Conservation (phyloP, 805 yeast genomes). For the Cephaloascus albidus region DNA sequence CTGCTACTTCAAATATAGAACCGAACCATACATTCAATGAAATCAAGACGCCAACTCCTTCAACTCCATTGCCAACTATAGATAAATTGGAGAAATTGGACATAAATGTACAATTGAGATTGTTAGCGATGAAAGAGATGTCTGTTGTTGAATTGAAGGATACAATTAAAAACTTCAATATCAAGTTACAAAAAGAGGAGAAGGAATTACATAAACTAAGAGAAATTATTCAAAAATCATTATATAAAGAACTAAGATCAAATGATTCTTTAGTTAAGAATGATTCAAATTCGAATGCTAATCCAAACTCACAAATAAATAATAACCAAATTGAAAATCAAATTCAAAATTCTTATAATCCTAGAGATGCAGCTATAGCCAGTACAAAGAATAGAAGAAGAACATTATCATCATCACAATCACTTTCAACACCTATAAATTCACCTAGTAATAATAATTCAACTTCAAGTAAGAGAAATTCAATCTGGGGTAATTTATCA, state of each 20-base stretch:
- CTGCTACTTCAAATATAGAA: background rate
- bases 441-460: background rate
- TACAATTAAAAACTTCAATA: slow-evolving; percentile 15
- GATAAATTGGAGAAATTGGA: slow-evolving; percentile 8
- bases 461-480: background rate
- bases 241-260: slow-evolving; percentile 22
- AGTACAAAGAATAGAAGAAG: slow-evolving; percentile 13
- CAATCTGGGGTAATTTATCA: slow-evolving; percentile 20
- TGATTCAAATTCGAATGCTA: slow-evolving; percentile 5
- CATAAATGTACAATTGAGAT: slow-evolving; percentile 30
- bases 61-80: background rate
- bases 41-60: background rate
- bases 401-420: slow-evolving; percentile 5
- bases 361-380: slow-evolving; percentile 20
- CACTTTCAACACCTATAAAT: slow-evolving; percentile 1
- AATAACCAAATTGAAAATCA: background rate
- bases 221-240: slow-evolving; percentile 24
- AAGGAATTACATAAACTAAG: slow-evolving; percentile 24
- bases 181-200: slow-evolving; percentile 17
- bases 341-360: slow-evolving; percentile 13
- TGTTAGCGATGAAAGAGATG: slow-evolving; percentile 34
- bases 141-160: slow-evolving; percentile 31
- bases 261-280: slow-evolving; percentile 2
- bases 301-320: background rate
- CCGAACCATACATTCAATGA: background rate